phyloP scores from a whole-genome alignment of 1,284 basidiomycete species.

The Boletus semigastroideus region DNA sequence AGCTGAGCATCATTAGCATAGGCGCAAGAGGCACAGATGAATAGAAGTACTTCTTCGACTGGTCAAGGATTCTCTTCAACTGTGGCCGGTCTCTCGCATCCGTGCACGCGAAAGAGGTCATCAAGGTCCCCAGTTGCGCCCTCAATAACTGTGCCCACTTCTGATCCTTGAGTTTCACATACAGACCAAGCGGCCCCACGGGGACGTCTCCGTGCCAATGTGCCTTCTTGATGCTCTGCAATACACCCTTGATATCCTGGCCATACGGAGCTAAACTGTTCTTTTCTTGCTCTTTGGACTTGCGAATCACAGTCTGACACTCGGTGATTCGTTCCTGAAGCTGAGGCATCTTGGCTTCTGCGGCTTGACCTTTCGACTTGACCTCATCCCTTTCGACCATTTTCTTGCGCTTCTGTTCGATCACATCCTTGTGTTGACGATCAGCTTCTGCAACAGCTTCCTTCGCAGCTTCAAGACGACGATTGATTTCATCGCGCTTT shows the following conservation, averaged over 20 bases:
- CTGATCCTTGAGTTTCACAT: conserved; percentile 75
- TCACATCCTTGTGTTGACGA: conserved; percentile 34
- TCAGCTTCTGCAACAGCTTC: conserved; percentile 39
- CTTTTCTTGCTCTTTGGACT: conserved; percentile 47
- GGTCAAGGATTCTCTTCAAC: conserved; percentile 63
- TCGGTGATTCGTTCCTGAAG: conserved; percentile 42
- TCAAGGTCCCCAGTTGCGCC: conserved; percentile 55
- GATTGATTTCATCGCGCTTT: conserved; percentile 56
- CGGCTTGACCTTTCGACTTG: conserved; percentile 34
- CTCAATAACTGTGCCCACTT: conserved; percentile 72
- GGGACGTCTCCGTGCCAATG: conserved; percentile 73
- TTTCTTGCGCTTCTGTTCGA: conserved; percentile 33
- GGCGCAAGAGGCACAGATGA: neutral
- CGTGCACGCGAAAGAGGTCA: conserved; percentile 81
- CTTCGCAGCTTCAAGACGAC: conserved; percentile 47
- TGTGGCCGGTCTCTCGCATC: conserved; percentile 64
- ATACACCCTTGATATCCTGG: conserved; percentile 57
- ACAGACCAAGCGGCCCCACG: conserved; percentile 83
- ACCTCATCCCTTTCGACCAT: conserved; percentile 33
- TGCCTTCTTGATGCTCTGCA: conserved; percentile 53
- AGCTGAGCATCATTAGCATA: conserved; percentile 30
- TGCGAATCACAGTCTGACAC: conserved; percentile 46
- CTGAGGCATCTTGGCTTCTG: conserved; percentile 34
- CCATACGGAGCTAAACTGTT: conserved; percentile 66
- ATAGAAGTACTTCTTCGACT: conserved; percentile 55